Conservation (phyloP, 2,329 filamentous ascomycete genomes). For the Talaromyces funiculosus region DNA sequence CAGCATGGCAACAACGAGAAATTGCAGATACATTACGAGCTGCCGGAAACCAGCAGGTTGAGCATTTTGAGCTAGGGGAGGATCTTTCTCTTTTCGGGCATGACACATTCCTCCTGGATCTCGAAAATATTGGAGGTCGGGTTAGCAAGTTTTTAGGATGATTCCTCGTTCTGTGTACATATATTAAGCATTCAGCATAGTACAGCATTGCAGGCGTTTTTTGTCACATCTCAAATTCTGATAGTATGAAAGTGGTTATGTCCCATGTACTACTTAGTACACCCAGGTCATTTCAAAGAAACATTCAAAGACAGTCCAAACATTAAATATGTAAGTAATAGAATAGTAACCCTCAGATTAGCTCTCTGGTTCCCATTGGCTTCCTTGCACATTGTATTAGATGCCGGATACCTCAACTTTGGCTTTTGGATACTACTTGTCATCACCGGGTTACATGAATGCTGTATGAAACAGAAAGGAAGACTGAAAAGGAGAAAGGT, state of each 20-base stretch:
- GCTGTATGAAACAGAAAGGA: not conserved
- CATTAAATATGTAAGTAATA: not conserved
- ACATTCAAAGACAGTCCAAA: not conserved
- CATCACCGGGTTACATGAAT: constrained; percentile 32
- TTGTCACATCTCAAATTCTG: too few species aligned
- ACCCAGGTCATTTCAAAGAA: too few species aligned
- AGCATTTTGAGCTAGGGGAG: constrained; percentile 86
- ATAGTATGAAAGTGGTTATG: not conserved
- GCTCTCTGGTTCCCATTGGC: constrained; percentile 43
- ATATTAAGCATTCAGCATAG: constrained; percentile 4
- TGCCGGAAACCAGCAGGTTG: constrained; percentile 73
- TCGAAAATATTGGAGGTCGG: constrained; percentile 84
- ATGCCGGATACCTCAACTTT: constrained; percentile 43
- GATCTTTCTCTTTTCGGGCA: constrained; percentile 94
- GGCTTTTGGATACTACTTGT: constrained; percentile 38
- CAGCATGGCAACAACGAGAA: constrained; percentile 95
- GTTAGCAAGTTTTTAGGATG: constrained; percentile 71
- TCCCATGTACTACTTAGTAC: not conserved
- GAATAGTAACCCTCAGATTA: constrained; percentile 37
- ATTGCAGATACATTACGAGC: constrained; percentile 76
- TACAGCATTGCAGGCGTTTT: constrained; percentile 11
- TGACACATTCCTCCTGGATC: constrained; percentile 88
- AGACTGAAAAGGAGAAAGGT: not conserved
- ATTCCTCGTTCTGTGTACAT: not conserved
- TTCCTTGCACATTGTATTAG: constrained; percentile 28